Conservation (phyloP, 352 stramenopile species). For the Phytophthora colocasiae region DNA sequence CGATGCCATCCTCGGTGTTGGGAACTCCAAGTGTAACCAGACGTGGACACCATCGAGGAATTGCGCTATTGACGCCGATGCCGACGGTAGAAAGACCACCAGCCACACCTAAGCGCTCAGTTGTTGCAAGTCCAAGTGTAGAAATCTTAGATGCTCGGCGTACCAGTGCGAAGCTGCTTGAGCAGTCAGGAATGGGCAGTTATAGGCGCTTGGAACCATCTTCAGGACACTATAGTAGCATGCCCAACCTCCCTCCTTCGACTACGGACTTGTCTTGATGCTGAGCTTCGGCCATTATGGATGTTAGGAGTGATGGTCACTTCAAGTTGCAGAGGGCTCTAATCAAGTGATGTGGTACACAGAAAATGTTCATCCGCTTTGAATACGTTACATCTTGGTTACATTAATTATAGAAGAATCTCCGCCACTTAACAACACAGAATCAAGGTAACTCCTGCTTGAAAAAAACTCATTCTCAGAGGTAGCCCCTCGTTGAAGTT, state of each 20-base stretch:
- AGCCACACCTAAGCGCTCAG: conserved; percentile 10
- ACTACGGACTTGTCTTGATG: no score
- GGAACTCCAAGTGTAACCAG: conserved; percentile 17
- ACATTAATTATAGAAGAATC: not conserved
- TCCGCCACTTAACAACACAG: not conserved
- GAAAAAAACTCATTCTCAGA: not conserved
- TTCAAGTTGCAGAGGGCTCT: not conserved
- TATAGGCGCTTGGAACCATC: conserved; percentile 15
- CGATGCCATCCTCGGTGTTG: conserved; percentile 23
- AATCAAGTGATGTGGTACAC: conserved; percentile 4
- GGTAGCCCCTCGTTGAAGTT: conserved; percentile 32
- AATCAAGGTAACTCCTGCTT: not conserved
- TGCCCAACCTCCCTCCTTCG: conserved; percentile 16
- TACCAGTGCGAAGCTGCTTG: conserved; percentile 24
- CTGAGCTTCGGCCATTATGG: no score
- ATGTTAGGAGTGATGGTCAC: no score
- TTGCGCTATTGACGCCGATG: conserved; percentile 28
- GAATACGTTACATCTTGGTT: not conserved
- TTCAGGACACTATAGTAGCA: conserved; percentile 20
- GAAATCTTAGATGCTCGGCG: conserved; percentile 22
- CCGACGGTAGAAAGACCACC: conserved; percentile 7
- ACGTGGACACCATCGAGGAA: conserved; percentile 19
- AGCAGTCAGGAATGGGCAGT: conserved; percentile 34
- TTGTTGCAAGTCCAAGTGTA: conserved; percentile 21
- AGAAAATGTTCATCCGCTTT: not conserved